Conservation (phyloP, 257 asterid species). For the Apocynum venetum region DNA sequence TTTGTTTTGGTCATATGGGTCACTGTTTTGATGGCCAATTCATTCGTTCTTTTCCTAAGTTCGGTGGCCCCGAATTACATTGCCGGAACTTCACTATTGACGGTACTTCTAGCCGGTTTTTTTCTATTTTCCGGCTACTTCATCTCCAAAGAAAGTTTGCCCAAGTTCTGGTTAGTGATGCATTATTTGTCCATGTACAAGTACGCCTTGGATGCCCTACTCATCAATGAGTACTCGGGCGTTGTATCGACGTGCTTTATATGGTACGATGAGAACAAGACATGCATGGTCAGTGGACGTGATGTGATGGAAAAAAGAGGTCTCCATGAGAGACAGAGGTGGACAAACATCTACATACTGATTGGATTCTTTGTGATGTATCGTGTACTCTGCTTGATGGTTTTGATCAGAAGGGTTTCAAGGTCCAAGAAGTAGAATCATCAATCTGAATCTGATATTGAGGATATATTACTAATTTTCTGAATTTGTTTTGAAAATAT, state of each 20-base stretch:
- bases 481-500: neutral
- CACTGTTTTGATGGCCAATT: conserved; percentile 75
- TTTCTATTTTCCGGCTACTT: conserved; percentile 96
- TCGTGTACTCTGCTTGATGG: conserved; percentile 67
- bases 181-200: conserved; percentile 89
- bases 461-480: neutral
- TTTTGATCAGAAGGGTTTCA: conserved; percentile 75
- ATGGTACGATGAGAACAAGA: conserved; percentile 58
- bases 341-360: conserved; percentile 68
- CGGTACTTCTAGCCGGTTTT: conserved; percentile 71
- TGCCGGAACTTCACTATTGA: conserved; percentile 73
- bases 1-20: conserved; percentile 79
- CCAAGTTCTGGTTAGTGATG: conserved; percentile 69
- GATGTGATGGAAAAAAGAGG: conserved; percentile 75
- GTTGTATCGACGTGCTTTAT: conserved; percentile 53
- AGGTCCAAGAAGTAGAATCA: conserved; percentile 51
- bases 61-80: conserved; percentile 81
- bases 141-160: conserved; percentile 59
- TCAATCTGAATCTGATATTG: too few relatives aligned
- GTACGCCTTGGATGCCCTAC: conserved; percentile 76
- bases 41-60: conserved; percentile 72
- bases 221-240: conserved; percentile 87
- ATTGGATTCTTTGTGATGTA: conserved; percentile 76
- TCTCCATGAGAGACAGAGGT: conserved; percentile 57
- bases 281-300: conserved; percentile 75